Conservation (phyloP, 1,139 yeast species). For the Suhomyces choctaworum region DNA sequence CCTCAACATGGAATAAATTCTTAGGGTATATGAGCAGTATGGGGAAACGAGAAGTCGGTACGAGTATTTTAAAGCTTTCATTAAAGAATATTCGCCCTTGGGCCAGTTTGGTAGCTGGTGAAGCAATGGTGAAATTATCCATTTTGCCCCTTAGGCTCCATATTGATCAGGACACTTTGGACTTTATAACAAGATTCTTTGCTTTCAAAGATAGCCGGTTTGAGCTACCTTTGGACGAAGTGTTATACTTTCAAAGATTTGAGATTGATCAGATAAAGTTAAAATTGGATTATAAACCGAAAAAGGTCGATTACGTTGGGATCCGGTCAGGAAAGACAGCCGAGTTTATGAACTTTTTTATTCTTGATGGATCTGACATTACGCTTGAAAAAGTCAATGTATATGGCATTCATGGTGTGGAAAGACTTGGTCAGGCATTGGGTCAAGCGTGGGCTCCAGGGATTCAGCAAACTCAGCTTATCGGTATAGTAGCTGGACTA, state of each 20-base stretch:
- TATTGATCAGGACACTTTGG: constrained; percentile 91
- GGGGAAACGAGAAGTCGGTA: constrained; percentile 70
- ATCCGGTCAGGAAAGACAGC: constrained; percentile 81
- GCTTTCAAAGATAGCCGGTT: constrained; percentile 78
- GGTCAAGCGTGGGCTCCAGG: constrained; percentile 84
- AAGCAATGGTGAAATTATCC: constrained; percentile 55
- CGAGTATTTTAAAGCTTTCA: constrained; percentile 58
- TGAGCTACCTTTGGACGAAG: constrained; percentile 57
- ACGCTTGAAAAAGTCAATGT: constrained; percentile 59
- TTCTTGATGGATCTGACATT: constrained; percentile 80
- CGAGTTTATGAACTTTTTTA: constrained; percentile 85
- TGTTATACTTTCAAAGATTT: constrained; percentile 67
- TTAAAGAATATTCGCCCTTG: constrained; percentile 68
- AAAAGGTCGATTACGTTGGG: constrained; percentile 80
- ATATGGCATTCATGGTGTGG: constrained; percentile 77
- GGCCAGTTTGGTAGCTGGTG: constrained; percentile 65
- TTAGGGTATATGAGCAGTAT: constrained; percentile 65
- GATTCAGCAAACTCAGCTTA: constrained; percentile 73
- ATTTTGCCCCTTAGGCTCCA: constrained; percentile 77
- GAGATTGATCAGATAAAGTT: constrained; percentile 62
- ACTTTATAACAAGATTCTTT: constrained; percentile 74
- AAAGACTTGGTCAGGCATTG: constrained; percentile 54
- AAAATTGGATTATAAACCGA: constrained; percentile 89
- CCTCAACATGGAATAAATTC: constrained; percentile 91
- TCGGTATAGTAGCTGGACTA: constrained; percentile 74